phyloP scores from a whole-genome alignment of 2,329 filamentous ascomycete species.

The Shiraia sp. region DNA sequence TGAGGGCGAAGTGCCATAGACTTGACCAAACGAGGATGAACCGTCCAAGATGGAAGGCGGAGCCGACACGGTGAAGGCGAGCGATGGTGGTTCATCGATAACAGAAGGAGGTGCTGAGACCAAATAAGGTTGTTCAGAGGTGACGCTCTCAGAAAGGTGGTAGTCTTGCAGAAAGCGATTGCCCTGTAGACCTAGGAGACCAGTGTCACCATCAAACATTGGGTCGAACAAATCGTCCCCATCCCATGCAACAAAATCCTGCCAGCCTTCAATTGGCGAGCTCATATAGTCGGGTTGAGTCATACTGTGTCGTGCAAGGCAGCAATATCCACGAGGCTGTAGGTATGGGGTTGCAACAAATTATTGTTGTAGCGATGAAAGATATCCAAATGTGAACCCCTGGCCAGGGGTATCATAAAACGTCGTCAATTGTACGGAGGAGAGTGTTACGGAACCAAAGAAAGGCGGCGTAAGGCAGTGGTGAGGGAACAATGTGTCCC shows the following conservation, averaged over 20 bases:
- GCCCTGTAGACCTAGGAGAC: slow-evolving; percentile 11
- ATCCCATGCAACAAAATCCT: slow-evolving; percentile 35
- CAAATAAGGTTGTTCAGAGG: slow-evolving; percentile 24
- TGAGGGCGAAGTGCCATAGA: slow-evolving; percentile 29
- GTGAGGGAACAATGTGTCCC: slow-evolving; percentile 3
- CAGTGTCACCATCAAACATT: slow-evolving; percentile 27
- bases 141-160: slow-evolving; percentile 24
- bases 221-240: slow-evolving; percentile 31
- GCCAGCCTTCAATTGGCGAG: slow-evolving; percentile 30
- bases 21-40: slow-evolving; percentile 26
- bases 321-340: slow-evolving; percentile 1
- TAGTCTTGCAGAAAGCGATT: slow-evolving; percentile 15
- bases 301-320: slow-evolving; percentile 8
- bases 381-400: slow-evolving; percentile 8
- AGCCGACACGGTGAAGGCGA: slow-evolving; percentile 32
- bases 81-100: slow-evolving; percentile 27
- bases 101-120: slow-evolving; percentile 31
- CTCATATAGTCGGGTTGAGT: slow-evolving; percentile 19
- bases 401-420: slow-evolving; percentile 14
- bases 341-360: not conserved
- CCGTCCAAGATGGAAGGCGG: slow-evolving; percentile 34
- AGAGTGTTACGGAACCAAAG: slow-evolving; percentile 4
- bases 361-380: not conserved
- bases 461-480: slow-evolving; percentile 4
- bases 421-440: slow-evolving; percentile 1